A percentile compares a stretch with the other conserved stretches of the same genome.
These are phyloP conservation scores for Ascochyta koolunga DNA, from an alignment of 2,329 filamentous ascomycete species.

Conservation along the genomic window DNA sequence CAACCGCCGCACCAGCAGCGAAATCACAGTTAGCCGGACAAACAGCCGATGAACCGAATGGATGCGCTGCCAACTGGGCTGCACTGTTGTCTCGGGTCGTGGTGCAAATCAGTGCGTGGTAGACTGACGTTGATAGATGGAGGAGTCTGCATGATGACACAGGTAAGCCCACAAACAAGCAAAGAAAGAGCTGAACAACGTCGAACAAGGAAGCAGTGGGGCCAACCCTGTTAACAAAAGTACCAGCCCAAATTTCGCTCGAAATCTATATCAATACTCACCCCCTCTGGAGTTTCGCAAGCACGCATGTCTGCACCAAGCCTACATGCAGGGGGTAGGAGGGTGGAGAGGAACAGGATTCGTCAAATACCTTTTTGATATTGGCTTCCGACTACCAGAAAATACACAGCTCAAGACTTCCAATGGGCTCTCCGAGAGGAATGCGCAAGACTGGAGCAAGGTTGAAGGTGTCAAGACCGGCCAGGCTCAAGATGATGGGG, in stretches of 20 bases:
- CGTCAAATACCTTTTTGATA: slow-evolving; percentile 21
- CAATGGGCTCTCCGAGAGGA: background rate
- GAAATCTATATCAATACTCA: background rate
- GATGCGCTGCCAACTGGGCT: slow-evolving; percentile 21
- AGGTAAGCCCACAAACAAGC: slow-evolving; percentile 39
- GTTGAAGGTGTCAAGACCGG: slow-evolving; percentile 12
- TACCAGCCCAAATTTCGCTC: slow-evolving; percentile 1
- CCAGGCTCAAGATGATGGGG: slow-evolving; percentile 23
- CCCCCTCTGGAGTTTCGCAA: slow-evolving; percentile 1
- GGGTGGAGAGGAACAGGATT: slow-evolving; percentile 5
- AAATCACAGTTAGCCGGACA: slow-evolving; percentile 38
- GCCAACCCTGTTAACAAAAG: slow-evolving; percentile 3
- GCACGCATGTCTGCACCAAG: slow-evolving; percentile 6
- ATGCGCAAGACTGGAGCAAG: slow-evolving; percentile 4
- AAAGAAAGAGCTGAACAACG: slow-evolving; percentile 23
- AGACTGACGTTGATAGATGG: slow-evolving; percentile 29
- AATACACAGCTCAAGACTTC: background rate
- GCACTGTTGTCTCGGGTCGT: slow-evolving; percentile 22
- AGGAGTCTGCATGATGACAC: slow-evolving; percentile 40
- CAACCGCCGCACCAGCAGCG: slow-evolving; percentile 44
- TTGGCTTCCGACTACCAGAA: slow-evolving; percentile 6
- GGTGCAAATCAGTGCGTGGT: slow-evolving; percentile 27
- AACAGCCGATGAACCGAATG: slow-evolving; percentile 27
- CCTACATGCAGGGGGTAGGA: slow-evolving; percentile 9
- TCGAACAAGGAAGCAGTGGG: slow-evolving; percentile 10